These are phyloP conservation scores for Podospora comata DNA, from an alignment of 495 filamentous ascomycete genomes.

Conservation along the genomic window DNA sequence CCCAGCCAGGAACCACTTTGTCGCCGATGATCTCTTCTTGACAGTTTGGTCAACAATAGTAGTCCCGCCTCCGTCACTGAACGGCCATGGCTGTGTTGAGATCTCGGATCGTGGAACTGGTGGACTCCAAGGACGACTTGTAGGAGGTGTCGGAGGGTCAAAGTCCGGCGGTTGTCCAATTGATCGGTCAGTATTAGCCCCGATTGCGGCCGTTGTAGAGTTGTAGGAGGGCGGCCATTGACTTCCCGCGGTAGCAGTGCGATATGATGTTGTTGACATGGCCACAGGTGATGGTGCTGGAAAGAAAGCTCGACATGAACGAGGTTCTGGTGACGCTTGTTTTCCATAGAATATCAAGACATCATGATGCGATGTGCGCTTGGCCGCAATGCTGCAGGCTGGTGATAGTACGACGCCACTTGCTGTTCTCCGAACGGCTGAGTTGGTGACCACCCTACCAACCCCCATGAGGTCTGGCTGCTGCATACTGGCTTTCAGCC, in stretches of 20 bases:
- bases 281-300: not conserved
- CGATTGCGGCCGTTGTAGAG: not conserved
- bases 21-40: not conserved
- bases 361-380: not conserved
- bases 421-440: not conserved
- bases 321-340: not conserved
- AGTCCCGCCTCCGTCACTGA: not conserved
- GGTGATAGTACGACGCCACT: not conserved
- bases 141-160: not conserved
- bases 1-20: not conserved
- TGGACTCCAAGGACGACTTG: not conserved
- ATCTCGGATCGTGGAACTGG: not conserved
- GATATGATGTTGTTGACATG: not conserved
- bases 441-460: not conserved
- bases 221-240: not conserved
- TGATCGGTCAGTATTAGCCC: not conserved
- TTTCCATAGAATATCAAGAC: not conserved
- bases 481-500: not conserved
- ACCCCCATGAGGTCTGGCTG: not conserved
- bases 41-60: not conserved
- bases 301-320: not conserved
- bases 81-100: not conserved
- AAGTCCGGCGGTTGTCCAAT: not conserved
- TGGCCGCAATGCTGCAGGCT: not conserved
- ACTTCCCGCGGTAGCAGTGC: not conserved